Base-by-base conservation (phyloP, 2,329 filamentous ascomycete species). In the Trematosphaeria pertusa region DNA sequence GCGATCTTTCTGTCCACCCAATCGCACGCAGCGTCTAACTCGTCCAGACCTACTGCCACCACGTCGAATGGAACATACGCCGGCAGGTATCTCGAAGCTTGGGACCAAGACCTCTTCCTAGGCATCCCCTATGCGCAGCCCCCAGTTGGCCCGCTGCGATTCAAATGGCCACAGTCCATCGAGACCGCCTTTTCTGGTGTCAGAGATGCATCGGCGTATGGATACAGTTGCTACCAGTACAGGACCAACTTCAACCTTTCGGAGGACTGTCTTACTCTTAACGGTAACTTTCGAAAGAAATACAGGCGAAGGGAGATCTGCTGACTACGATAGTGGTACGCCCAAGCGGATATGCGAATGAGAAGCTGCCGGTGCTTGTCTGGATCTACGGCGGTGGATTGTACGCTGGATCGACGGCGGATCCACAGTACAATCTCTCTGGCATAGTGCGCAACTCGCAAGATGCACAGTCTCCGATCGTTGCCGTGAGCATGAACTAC, bases 191-290 rank as follows among this genome's bases (percentile, higher is more conserved):
- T 28, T 28, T 8, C 14, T 12, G 37, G 18, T 5, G n/a, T 9
- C 11, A n/a, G 37, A n/a, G 22, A 31, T n/a, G 37, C 26, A 5
- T 31, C 22, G 6, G 18, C 6, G 18, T 41, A 41, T 20, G 26
- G 76, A 1, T 68, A 73, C 53, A 77, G 72, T 48, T 80, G 78
- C 53, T 75, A 77, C 65, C 76, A 79, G 50, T 79, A 78, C 49
- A 67, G 67, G 0, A 67, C 69, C 4, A 60, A 42, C 21, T 20
- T 69, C 36, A 69, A 68, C 18, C 58, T 79, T 11, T 78, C 75
- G 1, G 78, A 81, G 52, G 77, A 80, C 41, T 81, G 78, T 42
- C 48, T 72, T 14, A 69, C 58, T 33, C 46, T 72, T 5, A 72
- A 71, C 43, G 51, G 24, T 28, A 28, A 8, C 8, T 28, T 28